phyloP scores from a whole-genome alignment of 108 stramenopile species.

The Pelagomonas calceolata region DNA sequence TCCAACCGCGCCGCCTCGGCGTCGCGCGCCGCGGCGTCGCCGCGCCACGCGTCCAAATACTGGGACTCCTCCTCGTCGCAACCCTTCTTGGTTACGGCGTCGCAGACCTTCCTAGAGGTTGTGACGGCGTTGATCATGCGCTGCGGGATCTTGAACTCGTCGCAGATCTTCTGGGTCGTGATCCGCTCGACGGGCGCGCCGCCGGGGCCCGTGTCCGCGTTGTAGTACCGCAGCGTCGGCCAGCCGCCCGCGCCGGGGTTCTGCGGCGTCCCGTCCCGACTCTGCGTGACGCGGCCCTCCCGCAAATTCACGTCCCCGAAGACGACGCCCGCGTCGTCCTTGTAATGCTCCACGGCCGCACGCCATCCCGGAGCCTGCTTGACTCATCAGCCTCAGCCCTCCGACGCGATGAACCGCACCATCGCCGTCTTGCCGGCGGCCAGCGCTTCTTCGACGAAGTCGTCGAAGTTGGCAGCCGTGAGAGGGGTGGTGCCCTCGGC shows the following conservation, averaged over 20 bases:
- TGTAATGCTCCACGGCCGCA: constrained; percentile 41
- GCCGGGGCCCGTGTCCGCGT: constrained; percentile 42
- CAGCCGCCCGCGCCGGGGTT: constrained; percentile 55
- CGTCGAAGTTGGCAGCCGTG: background rate
- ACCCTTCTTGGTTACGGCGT: no score
- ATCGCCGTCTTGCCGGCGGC: constrained; percentile 35
- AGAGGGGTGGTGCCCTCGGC: background rate
- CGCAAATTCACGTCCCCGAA: constrained; percentile 47
- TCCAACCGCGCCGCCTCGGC: no score
- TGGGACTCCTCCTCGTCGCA: no score
- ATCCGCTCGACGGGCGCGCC: constrained; percentile 45
- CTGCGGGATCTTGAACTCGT: constrained; percentile 25
- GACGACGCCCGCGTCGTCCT: constrained; percentile 32
- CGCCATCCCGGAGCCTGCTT: constrained; percentile 64
- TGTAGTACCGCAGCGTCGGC: constrained; percentile 61
- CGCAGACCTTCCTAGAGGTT: no score
- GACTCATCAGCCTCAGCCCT: constrained; percentile 66
- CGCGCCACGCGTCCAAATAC: no score
- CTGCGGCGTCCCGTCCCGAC: constrained; percentile 1
- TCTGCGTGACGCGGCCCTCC: constrained; percentile 20
- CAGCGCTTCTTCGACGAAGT: background rate
- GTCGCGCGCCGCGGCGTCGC: no score
- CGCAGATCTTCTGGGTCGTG: constrained; percentile 42
- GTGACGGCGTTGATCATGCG: no score
- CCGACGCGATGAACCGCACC: constrained; percentile 53